Evolutionary conservation across 2,329 filamentous ascomycete genomes (phyloP).

Genomic region (Hortaea werneckii): DNA sequence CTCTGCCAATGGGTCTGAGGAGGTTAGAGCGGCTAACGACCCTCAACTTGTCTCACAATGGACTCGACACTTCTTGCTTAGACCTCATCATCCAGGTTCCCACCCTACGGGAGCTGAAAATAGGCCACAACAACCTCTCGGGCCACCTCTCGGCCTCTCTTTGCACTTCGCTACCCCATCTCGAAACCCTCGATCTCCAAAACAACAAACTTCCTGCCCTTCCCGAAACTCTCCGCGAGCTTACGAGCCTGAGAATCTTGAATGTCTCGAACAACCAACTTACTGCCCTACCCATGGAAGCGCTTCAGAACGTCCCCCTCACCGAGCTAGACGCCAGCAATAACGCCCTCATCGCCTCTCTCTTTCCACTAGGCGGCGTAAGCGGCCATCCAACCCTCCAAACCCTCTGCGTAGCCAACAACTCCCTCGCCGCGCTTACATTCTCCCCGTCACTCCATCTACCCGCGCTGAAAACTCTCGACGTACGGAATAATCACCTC

Average conservation of each 20-base stretch:
- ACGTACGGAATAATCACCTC: conserved; percentile 72
- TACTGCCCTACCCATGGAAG: conserved; percentile 58
- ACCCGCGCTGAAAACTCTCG: conserved; percentile 62
- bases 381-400: conserved; percentile 55
- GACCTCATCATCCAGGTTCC: conserved; percentile 64
- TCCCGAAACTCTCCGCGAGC: conserved; percentile 54
- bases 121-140: conserved; percentile 66
- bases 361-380: conserved; percentile 49
- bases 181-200: conserved; percentile 75
- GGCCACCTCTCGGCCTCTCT: conserved; percentile 58
- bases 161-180: conserved; percentile 46
- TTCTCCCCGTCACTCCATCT: conserved; percentile 46
- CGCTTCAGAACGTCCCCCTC: conserved; percentile 57
- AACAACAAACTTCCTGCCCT: conserved; percentile 67
- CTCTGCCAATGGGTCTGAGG: conserved; percentile 65
- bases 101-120: conserved; percentile 65
- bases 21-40: conserved; percentile 64
- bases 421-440: conserved; percentile 52
- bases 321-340: conserved; percentile 64
- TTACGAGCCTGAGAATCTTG: conserved; percentile 61
- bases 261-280: conserved; percentile 75
- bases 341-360: conserved; percentile 63
- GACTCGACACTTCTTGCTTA: conserved; percentile 60
- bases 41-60: conserved; percentile 71
- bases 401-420: conserved; percentile 65